Evolutionary conservation across 345 rosid species (phyloP), one percentile per base, ranked within the genome.

Genomic region (Hibiscus tridactylites): DNA sequence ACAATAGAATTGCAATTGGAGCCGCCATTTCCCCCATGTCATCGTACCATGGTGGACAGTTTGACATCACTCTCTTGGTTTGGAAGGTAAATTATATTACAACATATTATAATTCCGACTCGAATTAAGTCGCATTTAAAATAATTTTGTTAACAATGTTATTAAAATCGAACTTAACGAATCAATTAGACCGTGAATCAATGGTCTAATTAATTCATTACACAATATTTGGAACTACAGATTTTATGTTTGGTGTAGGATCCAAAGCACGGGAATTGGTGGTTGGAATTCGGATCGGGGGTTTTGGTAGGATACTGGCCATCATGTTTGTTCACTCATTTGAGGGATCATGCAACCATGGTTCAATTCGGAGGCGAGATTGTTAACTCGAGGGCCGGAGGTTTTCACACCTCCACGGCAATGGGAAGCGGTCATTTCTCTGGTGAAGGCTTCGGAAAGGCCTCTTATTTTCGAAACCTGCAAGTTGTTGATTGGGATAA

Each of bases 221-320:
- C 35, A 31, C 35, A 31, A 31, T 37, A 37, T 37, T 39, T 5
- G 2, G 10, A 39, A 1, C 9, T 7, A 39, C 9, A 39, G 1
- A 9, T 8, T 39, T 44, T 44, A 1, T 44, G 47, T 44, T 44
- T 2, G 58, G 31, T 77, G 73, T 62, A 95, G 98, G 99, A 95
- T 85, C 99, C 99, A 66, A 95, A 92, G 83, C 99, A 92, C 71
- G 99, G 99, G 33, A 88, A 95, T 69, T 95, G 99, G 99, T 95
- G 99, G 99, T 83, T 95, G 61, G 96, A 95, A 81, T 92, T 95
- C 75, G 99, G 98, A 74, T 82, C 91, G 0, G 99, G 99, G 39
- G 73, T 88, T 4, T 74, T 95, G 35, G 97, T 95, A 0, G 99
- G 99, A 8, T 95, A 95, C 66, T 95, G 99, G 99, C 99, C 99